A percentile compares a stretch with the other conserved stretches of the same genome.
phyloP scores from a whole-genome alignment of 1,284 basidiomycete genomes.

The Entoloma clypeatum region DNA sequence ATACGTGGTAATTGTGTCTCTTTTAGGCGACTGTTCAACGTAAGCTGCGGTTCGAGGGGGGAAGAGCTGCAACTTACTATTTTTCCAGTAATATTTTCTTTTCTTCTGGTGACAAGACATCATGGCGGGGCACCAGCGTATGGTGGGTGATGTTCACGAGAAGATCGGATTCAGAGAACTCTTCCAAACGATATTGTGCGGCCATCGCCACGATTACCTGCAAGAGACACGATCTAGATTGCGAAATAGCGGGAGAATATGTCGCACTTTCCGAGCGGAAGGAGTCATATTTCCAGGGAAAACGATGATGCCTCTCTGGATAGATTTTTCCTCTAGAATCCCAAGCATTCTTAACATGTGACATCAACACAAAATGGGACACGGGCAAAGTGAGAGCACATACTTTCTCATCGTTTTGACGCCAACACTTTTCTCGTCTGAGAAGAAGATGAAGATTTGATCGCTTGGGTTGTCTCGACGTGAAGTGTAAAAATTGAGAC shows the following conservation, averaged over 20 bases:
- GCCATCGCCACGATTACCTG: conserved; percentile 90
- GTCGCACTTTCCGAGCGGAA: conserved; percentile 88
- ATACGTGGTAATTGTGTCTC: conserved; percentile 98
- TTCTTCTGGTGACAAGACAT: conserved; percentile 83
- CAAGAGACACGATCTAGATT: conserved; percentile 14
- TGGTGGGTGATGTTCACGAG: conserved; percentile 98
- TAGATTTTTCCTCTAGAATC: conserved; percentile 87
- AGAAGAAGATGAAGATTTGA: conserved; percentile 94
- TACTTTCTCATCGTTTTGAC: conserved; percentile 97
- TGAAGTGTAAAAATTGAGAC: conserved; percentile 86
- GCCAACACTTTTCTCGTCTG: conserved; percentile 88
- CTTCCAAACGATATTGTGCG: conserved; percentile 84
- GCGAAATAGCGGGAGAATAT: conserved; percentile 14
- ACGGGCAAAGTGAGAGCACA: conserved; percentile 28
- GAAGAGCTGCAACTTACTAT: conserved; percentile 67
- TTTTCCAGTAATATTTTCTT: conserved; percentile 86
- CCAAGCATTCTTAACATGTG: conserved; percentile 65
- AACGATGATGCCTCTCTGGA: conserved; percentile 91
- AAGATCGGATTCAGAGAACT: conserved; percentile 94
- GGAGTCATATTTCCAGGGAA: conserved; percentile 97
- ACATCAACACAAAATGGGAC: conserved; percentile 4
- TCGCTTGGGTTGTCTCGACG: conserved; percentile 64
- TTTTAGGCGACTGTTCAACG: conserved; percentile 76
- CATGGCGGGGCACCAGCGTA: conserved; percentile 91
- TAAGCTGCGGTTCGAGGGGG: conserved; percentile 16